A percentile compares a stretch with the other conserved stretches of the same genome.
These are phyloP conservation scores for Heliocybe sulcata DNA, from an alignment of 1,284 basidiomycete species.

Conservation along the genomic window DNA sequence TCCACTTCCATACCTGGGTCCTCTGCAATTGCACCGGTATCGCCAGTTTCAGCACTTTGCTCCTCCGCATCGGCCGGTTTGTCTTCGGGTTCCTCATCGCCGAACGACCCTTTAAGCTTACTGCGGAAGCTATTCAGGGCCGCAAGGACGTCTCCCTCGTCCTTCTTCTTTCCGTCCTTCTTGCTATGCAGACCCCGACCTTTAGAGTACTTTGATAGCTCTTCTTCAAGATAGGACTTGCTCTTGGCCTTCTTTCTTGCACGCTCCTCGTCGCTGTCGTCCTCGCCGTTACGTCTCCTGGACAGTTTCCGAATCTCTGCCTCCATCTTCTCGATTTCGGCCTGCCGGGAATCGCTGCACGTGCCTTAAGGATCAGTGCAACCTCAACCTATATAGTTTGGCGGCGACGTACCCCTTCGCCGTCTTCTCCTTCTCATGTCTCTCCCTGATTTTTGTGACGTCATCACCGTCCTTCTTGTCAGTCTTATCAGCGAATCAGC, in stretches of 20 bases:
- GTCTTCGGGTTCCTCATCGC: slow-evolving; percentile 23
- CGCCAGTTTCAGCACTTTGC: slow-evolving; percentile 9
- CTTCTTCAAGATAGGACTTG: slow-evolving; percentile 71
- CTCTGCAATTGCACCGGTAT: slow-evolving; percentile 18
- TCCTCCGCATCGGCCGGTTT: slow-evolving; percentile 16
- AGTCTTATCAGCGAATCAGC: slow-evolving; percentile 11
- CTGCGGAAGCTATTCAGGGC: slow-evolving; percentile 68
- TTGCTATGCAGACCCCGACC: slow-evolving; percentile 43
- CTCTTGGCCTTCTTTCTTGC: slow-evolving; percentile 55
- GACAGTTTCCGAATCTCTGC: slow-evolving; percentile 76
- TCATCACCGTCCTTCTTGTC: slow-evolving; percentile 35
- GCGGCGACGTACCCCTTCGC: slow-evolving; percentile 39
- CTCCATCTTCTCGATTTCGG: slow-evolving; percentile 85
- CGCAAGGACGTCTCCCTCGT: slow-evolving; percentile 74
- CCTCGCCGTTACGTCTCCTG: slow-evolving; percentile 40
- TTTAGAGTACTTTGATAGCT: slow-evolving; percentile 73
- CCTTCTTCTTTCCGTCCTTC: slow-evolving; percentile 53
- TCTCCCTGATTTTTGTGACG: slow-evolving; percentile 63
- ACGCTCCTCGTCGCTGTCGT: slow-evolving; percentile 53
- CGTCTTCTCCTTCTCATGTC: slow-evolving; percentile 63
- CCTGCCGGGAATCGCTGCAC: slow-evolving; percentile 54
- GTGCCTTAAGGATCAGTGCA: neutral
- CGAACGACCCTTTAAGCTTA: slow-evolving; percentile 47
- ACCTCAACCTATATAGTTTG: slow-evolving; percentile 3
- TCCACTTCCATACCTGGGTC: slow-evolving; percentile 73